Conservation (phyloP, 2,329 filamentous ascomycete genomes). For the Ambrosiella beaveri region DNA sequence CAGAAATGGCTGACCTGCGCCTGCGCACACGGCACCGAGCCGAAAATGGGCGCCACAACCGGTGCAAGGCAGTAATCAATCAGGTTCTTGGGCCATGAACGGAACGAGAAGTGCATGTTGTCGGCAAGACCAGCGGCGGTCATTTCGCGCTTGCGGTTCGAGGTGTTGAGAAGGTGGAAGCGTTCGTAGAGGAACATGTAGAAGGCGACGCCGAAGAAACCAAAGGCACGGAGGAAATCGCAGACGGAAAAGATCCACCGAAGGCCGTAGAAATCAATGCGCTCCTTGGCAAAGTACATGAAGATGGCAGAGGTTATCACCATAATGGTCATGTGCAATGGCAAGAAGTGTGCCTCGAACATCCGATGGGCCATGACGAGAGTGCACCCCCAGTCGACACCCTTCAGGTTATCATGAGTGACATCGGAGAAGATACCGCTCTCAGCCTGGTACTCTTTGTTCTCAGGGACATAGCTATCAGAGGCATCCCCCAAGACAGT, state of each 20-base stretch:
- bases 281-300: slow-evolving; percentile 33
- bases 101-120: slow-evolving; percentile 47
- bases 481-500: slow-evolving; percentile 24
- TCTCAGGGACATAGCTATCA: slow-evolving; percentile 32
- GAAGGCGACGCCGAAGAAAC: slow-evolving; percentile 44
- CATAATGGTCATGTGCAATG: slow-evolving; percentile 48
- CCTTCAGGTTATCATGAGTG: slow-evolving; percentile 31
- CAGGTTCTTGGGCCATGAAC: slow-evolving; percentile 36
- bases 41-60: slow-evolving; percentile 49
- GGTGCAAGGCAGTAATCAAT: slow-evolving; percentile 49
- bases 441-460: slow-evolving; percentile 28
- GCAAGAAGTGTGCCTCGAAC: slow-evolving; percentile 60
- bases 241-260: slow-evolving; percentile 43
- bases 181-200: slow-evolving; percentile 51
- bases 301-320: slow-evolving; percentile 46
- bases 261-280: slow-evolving; percentile 34
- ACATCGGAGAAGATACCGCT: slow-evolving; percentile 39
- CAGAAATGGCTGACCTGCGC: slow-evolving; percentile 54
- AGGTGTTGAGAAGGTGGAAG: slow-evolving; percentile 46
- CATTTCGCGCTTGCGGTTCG: slow-evolving; percentile 48
- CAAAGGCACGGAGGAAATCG: slow-evolving; percentile 39
- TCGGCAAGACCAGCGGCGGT: slow-evolving; percentile 43
- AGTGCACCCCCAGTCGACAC: slow-evolving; percentile 37
- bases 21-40: slow-evolving; percentile 48
- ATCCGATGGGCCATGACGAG: slow-evolving; percentile 45